These are phyloP conservation scores for Trichoderma gamsii DNA, from an alignment of 495 filamentous ascomycete genomes.

Conservation along the genomic window DNA sequence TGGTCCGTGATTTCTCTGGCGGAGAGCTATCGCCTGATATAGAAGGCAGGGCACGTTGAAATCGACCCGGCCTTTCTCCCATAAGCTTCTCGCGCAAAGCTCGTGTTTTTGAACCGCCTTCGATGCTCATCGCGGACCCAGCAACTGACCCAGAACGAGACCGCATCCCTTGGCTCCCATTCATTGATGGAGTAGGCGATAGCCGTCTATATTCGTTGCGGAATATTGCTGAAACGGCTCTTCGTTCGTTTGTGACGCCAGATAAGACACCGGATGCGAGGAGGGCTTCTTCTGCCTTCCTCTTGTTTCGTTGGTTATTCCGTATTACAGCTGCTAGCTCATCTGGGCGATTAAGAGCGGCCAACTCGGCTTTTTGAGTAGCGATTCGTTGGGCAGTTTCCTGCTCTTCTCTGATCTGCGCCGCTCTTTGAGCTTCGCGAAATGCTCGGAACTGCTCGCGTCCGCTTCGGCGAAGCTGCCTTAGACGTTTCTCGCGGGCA, in stretches of 20 bases:
- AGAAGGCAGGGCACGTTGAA: conserved; percentile 12
- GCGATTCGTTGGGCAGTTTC: conserved; percentile 22
- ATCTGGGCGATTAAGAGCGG: conserved; percentile 2
- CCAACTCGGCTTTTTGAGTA: conserved; percentile 17
- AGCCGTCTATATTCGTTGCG: conserved; percentile 3
- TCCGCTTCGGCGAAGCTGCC: conserved; percentile 31
- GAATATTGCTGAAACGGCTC: conserved; percentile 21
- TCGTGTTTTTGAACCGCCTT: conserved; percentile 15
- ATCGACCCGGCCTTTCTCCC: background rate
- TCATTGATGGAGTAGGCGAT: background rate
- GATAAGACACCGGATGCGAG: conserved; percentile 27
- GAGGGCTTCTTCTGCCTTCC: conserved; percentile 23
- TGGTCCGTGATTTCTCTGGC: conserved; percentile 10
- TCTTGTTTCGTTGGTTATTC: background rate
- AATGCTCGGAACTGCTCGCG: conserved; percentile 26
- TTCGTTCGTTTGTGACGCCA: conserved; percentile 24
- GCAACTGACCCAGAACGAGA: conserved; percentile 6
- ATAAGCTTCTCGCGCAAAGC: conserved; percentile 6
- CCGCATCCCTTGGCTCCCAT: conserved; percentile 8
- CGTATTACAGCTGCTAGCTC: background rate
- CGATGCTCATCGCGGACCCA: background rate
- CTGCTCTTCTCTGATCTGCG: conserved; percentile 22
- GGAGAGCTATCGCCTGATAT: background rate
- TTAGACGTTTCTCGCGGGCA: conserved; percentile 27
- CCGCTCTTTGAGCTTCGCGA: conserved; percentile 28